Evolutionary conservation across 2,329 filamentous ascomycete genomes (phyloP).

Genomic region (Grosmannia clavigera): DNA sequence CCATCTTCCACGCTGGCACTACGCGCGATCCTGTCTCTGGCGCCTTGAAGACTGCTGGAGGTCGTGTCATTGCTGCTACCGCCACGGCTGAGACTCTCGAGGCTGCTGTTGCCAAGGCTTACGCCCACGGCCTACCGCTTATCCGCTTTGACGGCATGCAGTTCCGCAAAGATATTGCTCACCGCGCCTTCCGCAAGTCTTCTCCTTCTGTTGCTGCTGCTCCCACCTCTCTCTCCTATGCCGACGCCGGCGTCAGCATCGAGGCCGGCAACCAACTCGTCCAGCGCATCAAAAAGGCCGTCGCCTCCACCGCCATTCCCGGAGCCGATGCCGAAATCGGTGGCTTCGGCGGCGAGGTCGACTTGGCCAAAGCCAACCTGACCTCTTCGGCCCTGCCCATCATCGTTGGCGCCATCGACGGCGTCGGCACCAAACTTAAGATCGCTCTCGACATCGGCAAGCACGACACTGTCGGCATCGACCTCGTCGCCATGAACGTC

Average conservation of each 20-base stretch:
- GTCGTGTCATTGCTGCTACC: constrained; percentile 87
- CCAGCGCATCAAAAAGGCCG: constrained; percentile 77
- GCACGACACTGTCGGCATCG: constrained; percentile 90
- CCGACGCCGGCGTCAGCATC: constrained; percentile 84
- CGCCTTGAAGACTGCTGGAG: constrained; percentile 65
- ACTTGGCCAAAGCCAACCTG: constrained; percentile 65
- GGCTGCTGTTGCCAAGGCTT: constrained; percentile 78
- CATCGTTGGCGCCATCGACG: constrained; percentile 88
- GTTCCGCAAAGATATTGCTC: constrained; percentile 84
- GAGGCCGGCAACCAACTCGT: constrained; percentile 90
- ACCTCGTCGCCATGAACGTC: constrained; percentile 97
- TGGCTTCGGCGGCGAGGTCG: constrained; percentile 83
- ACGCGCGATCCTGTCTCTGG: constrained; percentile 44
- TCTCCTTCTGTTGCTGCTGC: constrained; percentile 15
- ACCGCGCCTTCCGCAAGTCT: constrained; percentile 51
- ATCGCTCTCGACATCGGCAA: constrained; percentile 82
- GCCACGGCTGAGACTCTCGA: constrained; percentile 61
- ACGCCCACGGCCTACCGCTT: constrained; percentile 57
- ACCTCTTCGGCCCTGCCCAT: constrained; percentile 64
- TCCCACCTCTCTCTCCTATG: constrained; percentile 65
- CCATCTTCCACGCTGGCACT: constrained; percentile 92
- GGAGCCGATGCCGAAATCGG: constrained; percentile 91
- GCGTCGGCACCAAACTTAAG: constrained; percentile 93
- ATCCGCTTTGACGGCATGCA: constrained; percentile 85
- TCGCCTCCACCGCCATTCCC: constrained; percentile 71